Evolutionary conservation across 1,284 basidiomycete genomes (phyloP).

Genomic region (Ceratobasidium theobromae): DNA sequence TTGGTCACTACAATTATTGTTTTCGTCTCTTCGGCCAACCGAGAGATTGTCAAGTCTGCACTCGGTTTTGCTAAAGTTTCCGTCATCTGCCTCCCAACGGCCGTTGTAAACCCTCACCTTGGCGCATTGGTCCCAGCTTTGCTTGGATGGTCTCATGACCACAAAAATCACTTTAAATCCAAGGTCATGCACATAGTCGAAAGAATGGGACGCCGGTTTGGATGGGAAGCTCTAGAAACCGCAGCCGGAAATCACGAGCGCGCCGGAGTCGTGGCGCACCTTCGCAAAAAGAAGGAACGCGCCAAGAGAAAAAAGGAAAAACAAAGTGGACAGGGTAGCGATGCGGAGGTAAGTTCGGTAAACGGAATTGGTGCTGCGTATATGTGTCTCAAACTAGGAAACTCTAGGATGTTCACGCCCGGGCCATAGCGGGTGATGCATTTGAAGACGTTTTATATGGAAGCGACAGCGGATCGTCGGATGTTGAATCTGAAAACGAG

Average conservation of each 20-base stretch:
- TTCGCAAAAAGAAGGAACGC: constrained; percentile 68
- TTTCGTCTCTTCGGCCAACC: constrained; percentile 89
- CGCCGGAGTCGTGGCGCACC: constrained; percentile 60
- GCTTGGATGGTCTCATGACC: constrained; percentile 91
- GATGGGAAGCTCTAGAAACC: constrained; percentile 73
- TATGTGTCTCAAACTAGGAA: constrained; percentile 27
- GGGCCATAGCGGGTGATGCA: constrained; percentile 68
- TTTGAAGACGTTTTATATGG: constrained; percentile 96
- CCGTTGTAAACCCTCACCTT: constrained; percentile 75
- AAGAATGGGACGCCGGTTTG: constrained; percentile 89
- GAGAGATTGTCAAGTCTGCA: constrained; percentile 96
- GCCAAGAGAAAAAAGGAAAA: constrained; percentile 72
- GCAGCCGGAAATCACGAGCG: constrained; percentile 58
- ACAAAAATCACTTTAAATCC: constrained; percentile 98
- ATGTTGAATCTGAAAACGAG: constrained; percentile 61
- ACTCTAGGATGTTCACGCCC: constrained; percentile 44
- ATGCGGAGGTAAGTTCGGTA: constrained; percentile 48
- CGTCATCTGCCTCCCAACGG: constrained; percentile 77
- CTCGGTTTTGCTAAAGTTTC: constrained; percentile 95
- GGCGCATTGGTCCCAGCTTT: constrained; percentile 80
- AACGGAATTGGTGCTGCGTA: neutral
- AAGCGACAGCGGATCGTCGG: constrained; percentile 83
- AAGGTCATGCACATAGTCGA: constrained; percentile 98
- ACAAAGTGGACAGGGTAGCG: constrained; percentile 54
- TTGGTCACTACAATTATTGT: constrained; percentile 86